A percentile compares a stretch with the other conserved stretches of the same genome.
Conservation (phyloP, 2,329 filamentous ascomycete genomes). For the Ascochyta koolunga region DNA sequence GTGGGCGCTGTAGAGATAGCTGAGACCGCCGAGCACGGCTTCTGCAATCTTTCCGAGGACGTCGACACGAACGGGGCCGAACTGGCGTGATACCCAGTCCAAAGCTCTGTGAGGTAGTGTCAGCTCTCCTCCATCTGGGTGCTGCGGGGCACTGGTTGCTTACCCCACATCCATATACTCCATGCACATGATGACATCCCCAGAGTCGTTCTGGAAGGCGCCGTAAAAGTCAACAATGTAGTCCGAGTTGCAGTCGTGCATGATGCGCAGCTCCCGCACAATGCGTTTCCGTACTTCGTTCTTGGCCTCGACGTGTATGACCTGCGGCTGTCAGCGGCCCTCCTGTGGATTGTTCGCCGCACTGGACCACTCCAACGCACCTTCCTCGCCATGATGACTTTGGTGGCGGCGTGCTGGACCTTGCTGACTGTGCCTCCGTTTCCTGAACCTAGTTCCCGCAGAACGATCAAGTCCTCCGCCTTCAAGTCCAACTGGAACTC, state of each 20-base stretch:
- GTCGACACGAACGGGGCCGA: conserved; percentile 93
- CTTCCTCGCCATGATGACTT: conserved; percentile 98
- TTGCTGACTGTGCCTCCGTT: conserved; percentile 99
- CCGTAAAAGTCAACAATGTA: conserved; percentile 98
- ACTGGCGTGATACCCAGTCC: conserved; percentile 91
- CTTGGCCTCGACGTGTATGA: conserved; percentile 98
- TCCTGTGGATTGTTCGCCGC: not conserved
- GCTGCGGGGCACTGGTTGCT: conserved; percentile 46
- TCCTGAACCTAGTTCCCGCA: conserved; percentile 93
- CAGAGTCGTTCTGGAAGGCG: conserved; percentile 93
- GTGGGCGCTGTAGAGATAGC: conserved; percentile 93
- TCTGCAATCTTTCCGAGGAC: conserved; percentile 98
- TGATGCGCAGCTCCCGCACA: conserved; percentile 94
- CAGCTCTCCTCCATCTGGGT: conserved; percentile 15
- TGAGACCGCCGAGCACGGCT: conserved; percentile 88
- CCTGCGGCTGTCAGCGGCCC: conserved; percentile 58
- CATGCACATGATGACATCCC: conserved; percentile 99
- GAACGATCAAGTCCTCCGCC: conserved; percentile 87
- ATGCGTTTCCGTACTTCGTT: conserved; percentile 97
- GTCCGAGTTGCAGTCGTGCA: conserved; percentile 96
- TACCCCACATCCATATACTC: conserved; percentile 99
- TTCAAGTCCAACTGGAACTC: conserved; percentile 94
- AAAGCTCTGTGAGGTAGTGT: conserved; percentile 68
- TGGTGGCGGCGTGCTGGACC: conserved; percentile 91
- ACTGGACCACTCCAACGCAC: conserved; percentile 55